Evolutionary conservation across 495 filamentous ascomycete species (phyloP).

Genomic region (Talaromyces wortmannii): DNA sequence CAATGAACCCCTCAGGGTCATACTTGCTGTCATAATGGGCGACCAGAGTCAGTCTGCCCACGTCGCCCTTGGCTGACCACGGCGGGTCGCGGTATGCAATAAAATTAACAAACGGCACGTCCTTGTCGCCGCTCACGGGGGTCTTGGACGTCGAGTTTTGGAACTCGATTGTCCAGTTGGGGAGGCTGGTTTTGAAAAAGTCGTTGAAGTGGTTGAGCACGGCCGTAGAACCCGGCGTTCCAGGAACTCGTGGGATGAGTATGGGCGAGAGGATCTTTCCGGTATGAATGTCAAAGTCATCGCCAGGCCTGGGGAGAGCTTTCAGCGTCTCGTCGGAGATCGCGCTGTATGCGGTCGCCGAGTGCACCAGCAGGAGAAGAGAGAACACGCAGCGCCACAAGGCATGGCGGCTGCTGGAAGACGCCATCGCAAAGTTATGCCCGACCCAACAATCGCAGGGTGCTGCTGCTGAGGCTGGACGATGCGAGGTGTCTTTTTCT

Average conservation of each 20-base stretch:
- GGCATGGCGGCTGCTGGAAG: neutral
- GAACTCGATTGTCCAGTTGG: constrained; percentile 70
- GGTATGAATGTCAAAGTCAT: constrained; percentile 74
- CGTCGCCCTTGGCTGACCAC: constrained; percentile 63
- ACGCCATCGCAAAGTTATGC: neutral
- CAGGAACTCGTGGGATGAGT: constrained; percentile 82
- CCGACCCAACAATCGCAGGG: neutral
- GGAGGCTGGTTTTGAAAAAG: constrained; percentile 69
- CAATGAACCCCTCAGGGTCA: constrained; percentile 80
- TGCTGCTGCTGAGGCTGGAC: neutral
- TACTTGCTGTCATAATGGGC: constrained; percentile 93
- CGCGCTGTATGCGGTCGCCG: constrained; percentile 54
- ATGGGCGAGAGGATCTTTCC: constrained; percentile 81
- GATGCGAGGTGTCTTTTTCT: neutral
- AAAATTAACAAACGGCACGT: constrained; percentile 80
- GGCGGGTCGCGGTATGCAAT: constrained; percentile 88
- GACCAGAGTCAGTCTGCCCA: constrained; percentile 75
- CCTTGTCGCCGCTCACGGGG: constrained; percentile 57
- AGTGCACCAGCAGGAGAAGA: constrained; percentile 19
- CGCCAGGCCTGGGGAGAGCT: constrained; percentile 56
- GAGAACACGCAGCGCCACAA: constrained; percentile 1
- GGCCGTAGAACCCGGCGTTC: constrained; percentile 64
- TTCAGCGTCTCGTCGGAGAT: constrained; percentile 67
- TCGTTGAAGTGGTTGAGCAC: constrained; percentile 77
- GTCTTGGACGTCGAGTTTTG: constrained; percentile 85